Percentiles rank a stretch among this genome's conserved stretches.
phyloP scores from a whole-genome alignment of 139 green algal species.

The Marvania coccoides region DNA sequence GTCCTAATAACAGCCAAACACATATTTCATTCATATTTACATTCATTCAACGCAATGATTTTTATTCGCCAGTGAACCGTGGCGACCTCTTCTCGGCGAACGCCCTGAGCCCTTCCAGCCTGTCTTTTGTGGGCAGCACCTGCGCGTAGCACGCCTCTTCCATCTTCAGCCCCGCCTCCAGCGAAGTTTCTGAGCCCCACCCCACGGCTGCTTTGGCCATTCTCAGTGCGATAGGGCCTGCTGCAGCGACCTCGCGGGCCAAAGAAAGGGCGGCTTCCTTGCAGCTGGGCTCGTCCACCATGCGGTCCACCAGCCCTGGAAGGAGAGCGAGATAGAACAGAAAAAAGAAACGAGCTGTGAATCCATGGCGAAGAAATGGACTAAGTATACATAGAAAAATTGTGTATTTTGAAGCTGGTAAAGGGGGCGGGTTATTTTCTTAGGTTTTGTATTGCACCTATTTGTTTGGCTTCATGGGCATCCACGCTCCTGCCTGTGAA shows the following conservation, averaged over 20 bases:
- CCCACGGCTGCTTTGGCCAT: conserved; percentile 70
- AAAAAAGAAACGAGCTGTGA: too few species aligned
- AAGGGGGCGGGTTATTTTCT: neutral
- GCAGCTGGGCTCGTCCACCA: conserved; percentile 17
- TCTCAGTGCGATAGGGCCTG: conserved; percentile 60
- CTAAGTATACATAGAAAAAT: too few species aligned
- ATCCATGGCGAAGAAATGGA: too few species aligned
- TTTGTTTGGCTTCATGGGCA: conserved; percentile 30
- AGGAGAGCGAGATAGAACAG: too few species aligned
- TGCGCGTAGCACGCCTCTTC: conserved; percentile 66
- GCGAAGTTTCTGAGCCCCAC: conserved; percentile 49
- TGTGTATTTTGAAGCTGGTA: neutral
- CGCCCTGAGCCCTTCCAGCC: conserved; percentile 69
- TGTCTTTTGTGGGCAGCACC: conserved; percentile 63
- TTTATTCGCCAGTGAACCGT: conserved; percentile 67
- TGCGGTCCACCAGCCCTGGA: conserved; percentile 49
- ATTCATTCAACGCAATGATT: too few species aligned
- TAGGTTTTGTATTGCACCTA: neutral
- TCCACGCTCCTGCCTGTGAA: conserved; percentile 54
- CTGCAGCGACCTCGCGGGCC: conserved; percentile 30
- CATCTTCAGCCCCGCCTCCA: conserved; percentile 49
- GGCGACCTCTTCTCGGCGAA: conserved; percentile 80
- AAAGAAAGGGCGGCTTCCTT: conserved; percentile 39
- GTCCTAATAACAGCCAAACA: too few species aligned
- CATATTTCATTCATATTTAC: too few species aligned